A percentile compares a stretch with the other conserved stretches of the same genome.
Conservation (phyloP, 2,329 filamentous ascomycete genomes). For the Pseudomassariella vexata region DNA sequence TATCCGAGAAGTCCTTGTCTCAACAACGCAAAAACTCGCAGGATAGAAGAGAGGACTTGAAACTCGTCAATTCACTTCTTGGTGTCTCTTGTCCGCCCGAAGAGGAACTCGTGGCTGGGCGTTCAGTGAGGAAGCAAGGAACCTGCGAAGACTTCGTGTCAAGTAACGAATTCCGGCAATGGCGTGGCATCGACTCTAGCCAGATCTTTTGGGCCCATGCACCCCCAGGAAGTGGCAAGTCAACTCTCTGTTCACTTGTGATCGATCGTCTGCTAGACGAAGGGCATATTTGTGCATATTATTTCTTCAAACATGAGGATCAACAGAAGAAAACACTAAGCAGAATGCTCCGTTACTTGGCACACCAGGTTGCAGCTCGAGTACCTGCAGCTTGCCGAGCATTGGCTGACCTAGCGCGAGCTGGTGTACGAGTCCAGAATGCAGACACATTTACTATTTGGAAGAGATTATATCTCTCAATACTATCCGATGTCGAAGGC, state of each 20-base stretch:
- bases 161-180: too few relatives aligned
- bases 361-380: slow-evolving; percentile 9
- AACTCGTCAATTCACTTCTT: too few relatives aligned
- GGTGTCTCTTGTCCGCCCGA: too few relatives aligned
- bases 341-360: slow-evolving; percentile 10
- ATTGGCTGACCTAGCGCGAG: slow-evolving; percentile 3
- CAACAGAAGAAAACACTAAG: slow-evolving; percentile 7
- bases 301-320: slow-evolving; percentile 10
- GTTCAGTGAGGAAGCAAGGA: too few relatives aligned
- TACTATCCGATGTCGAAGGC: background rate
- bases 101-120: too few relatives aligned
- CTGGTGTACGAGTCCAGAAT: slow-evolving; percentile 2
- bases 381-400: background rate
- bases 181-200: too few relatives aligned
- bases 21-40: too few relatives aligned
- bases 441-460: slow-evolving; percentile 4
- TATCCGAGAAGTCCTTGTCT: too few relatives aligned
- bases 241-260: slow-evolving; percentile 8
- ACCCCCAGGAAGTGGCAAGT: slow-evolving; percentile 13
- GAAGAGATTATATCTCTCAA: slow-evolving; percentile 1
- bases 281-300: slow-evolving; percentile 6
- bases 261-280: slow-evolving; percentile 8
- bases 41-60: too few relatives aligned
- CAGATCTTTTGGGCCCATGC: too few relatives aligned
- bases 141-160: too few relatives aligned